Evolutionary conservation across 306 rosid genomes (phyloP).

Genomic region (Astragalus membranaceus): DNA sequence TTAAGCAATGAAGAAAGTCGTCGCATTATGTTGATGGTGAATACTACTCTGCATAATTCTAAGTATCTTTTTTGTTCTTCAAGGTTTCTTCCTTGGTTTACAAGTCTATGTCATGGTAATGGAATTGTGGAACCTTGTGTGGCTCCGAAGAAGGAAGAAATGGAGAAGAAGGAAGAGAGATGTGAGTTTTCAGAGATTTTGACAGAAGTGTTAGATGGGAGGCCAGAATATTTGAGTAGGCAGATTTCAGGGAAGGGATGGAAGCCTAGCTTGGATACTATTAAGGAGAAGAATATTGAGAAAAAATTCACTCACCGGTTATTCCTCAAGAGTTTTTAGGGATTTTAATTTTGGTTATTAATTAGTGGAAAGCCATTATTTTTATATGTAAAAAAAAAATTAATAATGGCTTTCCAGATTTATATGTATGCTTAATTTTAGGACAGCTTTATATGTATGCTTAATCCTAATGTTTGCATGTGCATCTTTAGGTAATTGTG

Average conservation of each 20-base stretch:
- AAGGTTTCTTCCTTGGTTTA: conserved; percentile 48
- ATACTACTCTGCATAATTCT: conserved; percentile 33
- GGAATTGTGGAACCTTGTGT: neutral
- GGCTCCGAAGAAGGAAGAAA: conserved; percentile 14
- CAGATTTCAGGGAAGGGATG: conserved; percentile 68
- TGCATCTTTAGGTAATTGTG: too few relatives aligned
- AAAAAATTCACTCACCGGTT: conserved; percentile 48
- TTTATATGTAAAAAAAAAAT: neutral
- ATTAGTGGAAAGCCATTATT: neutral
- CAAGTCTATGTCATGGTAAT: conserved; percentile 37
- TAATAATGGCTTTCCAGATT: too few relatives aligned
- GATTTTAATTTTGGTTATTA: neutral
- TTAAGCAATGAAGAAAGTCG: conserved; percentile 42
- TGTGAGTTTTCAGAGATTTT: conserved; percentile 21
- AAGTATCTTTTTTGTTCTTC: conserved; percentile 28
- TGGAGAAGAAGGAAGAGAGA: conserved; percentile 16
- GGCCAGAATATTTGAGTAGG: conserved; percentile 65
- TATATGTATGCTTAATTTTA: too few relatives aligned
- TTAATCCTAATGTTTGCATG: neutral
- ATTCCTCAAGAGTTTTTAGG: conserved; percentile 26
- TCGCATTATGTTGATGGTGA: conserved; percentile 31
- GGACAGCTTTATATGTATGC: too few relatives aligned
- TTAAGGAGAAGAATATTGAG: conserved; percentile 61
- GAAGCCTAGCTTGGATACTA: conserved; percentile 88
- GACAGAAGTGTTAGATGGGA: conserved; percentile 35